phyloP scores from a whole-genome alignment of 179 eudicot genomes.

The Corrigiola litoralis region DNA sequence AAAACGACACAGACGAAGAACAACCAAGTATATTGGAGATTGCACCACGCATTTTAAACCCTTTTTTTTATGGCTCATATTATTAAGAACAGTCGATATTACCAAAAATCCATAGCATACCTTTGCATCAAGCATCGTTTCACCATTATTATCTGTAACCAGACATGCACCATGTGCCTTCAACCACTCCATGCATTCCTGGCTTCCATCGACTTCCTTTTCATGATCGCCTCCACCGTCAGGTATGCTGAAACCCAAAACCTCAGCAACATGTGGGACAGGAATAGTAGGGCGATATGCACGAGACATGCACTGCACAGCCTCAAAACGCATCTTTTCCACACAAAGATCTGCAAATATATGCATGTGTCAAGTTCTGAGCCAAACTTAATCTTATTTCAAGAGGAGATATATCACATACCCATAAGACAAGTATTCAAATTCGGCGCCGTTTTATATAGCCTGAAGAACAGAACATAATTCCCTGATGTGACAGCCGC shows the following conservation, averaged over 20 bases:
- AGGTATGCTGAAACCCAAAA: conserved; percentile 63
- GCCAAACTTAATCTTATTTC: not conserved
- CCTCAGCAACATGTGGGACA: conserved; percentile 61
- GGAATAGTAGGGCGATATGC: conserved; percentile 92
- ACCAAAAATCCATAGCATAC: conserved; percentile 29
- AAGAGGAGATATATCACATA: conserved; percentile 24
- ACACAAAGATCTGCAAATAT: conserved; percentile 61
- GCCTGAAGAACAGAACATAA: conserved; percentile 76
- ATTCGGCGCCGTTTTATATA: conserved; percentile 82
- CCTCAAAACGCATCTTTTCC: conserved; percentile 88
- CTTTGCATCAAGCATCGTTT: conserved; percentile 82
- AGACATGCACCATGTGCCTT: conserved; percentile 93
- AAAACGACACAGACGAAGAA: too few species aligned
- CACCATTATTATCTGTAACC: conserved; percentile 54
- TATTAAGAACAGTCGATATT: not conserved
- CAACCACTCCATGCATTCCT: conserved; percentile 90
- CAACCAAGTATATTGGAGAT: too few species aligned
- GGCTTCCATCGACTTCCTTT: conserved; percentile 58
- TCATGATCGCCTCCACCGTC: conserved; percentile 45
- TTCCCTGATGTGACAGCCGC: conserved; percentile 82
- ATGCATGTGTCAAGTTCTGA: not conserved
- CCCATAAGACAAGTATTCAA: conserved; percentile 86
- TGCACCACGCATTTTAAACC: too few species aligned
- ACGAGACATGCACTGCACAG: conserved; percentile 79
- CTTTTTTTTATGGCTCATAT: too few species aligned